Base-by-base conservation (phyloP, 2,329 filamentous ascomycete species). In the Colletotrichum acutatum region DNA sequence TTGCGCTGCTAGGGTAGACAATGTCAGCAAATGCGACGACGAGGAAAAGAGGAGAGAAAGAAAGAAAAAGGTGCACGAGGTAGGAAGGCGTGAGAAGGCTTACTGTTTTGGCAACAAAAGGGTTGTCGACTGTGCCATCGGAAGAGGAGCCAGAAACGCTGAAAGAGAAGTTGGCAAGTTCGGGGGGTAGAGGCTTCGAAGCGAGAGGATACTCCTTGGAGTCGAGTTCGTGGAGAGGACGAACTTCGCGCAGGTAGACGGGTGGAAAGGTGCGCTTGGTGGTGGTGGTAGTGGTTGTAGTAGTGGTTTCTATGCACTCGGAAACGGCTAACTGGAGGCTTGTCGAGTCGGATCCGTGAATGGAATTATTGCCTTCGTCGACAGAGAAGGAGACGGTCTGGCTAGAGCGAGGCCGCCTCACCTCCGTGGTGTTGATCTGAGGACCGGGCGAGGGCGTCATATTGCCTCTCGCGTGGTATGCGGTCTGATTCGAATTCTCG, bases 201-300 rank as follows among this genome's bases (percentile, higher is more conserved):
- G 96, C 96, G 34, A 99, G 87, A 52, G 97, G 97, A 81, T 97
- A 99, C 78, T 97, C 91, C 81, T 97, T 97, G 16, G 93, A 88
- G 82, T 98, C 95, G 71, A 98, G 90, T 66, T 92, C 89, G 72
- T 89, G 86, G 42, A 95, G 88, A 64, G 91, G 90, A 66, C 90
- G 90, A 28, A 94, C 93, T 72, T 94, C 90, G 76, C 91, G 91
- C 76, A 98, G 90, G 68, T 94, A 87, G 71, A 98, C 86, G n/a
- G 95, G 95, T 59, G 96, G 95, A 76, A 97, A 97, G 83, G 83
- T 94, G 88, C 82, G 92, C 76, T 95, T 94, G 1, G 95, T 97
- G 0, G 95, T 97, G 0, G 95, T 98, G 0, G 95, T 98, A 0
- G 96, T 98, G 1, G 95, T 98, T 74, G 98, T 91, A 12, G 90